Evolutionary conservation across 2,329 filamentous ascomycete species (phyloP).

Genomic region (Colletotrichum sp.): DNA sequence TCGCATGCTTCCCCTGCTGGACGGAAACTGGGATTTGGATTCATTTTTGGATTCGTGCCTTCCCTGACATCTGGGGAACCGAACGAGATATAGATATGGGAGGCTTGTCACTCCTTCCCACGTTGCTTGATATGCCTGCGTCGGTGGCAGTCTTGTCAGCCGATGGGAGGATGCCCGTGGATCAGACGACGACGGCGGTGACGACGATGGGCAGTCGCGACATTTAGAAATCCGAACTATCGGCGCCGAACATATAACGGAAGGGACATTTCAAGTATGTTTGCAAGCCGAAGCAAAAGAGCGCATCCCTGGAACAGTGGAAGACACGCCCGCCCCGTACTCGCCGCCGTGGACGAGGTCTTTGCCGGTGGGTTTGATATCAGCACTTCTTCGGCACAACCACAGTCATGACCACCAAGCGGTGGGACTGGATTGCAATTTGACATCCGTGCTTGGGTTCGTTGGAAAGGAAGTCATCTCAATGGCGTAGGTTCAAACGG

Average conservation of each 20-base stretch:
- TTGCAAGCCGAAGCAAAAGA: conserved; percentile 24
- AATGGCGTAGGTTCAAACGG: background rate
- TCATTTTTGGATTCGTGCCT: background rate
- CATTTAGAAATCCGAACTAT: background rate
- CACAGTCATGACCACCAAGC: conserved; percentile 72
- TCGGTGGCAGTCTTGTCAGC: background rate
- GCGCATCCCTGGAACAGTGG: conserved; percentile 11
- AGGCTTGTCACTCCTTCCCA: background rate
- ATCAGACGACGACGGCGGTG: background rate
- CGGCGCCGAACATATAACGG: background rate
- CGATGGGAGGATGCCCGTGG: background rate
- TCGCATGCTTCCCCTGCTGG: background rate
- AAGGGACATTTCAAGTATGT: conserved; percentile 2
- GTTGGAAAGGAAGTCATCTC: background rate
- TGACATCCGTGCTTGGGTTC: conserved; percentile 91
- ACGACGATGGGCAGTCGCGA: background rate
- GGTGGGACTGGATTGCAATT: conserved; percentile 88
- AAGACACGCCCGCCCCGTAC: conserved; percentile 24
- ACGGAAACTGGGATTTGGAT: background rate
- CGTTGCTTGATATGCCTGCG: background rate
- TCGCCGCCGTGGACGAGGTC: conserved; percentile 23
- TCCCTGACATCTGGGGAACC: background rate
- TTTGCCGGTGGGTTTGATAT: conserved; percentile 61
- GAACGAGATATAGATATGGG: background rate
- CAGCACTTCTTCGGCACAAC: conserved; percentile 99